Evolutionary conservation across 345 rosid species (phyloP).

Genomic region (Eucalyptus coolabah): DNA sequence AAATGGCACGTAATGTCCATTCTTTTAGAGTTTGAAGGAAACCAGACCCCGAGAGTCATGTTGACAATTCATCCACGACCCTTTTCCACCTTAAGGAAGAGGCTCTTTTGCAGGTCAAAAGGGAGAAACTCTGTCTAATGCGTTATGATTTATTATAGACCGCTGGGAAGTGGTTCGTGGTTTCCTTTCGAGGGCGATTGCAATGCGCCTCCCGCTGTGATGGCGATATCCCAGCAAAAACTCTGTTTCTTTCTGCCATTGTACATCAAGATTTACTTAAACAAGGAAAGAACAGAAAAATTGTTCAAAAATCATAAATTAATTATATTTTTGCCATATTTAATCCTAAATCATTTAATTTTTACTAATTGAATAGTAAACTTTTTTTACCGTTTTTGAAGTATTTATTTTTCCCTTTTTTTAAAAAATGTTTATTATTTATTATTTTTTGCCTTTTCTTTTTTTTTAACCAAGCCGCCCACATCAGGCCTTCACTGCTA

Average conservation of each 20-base stretch:
- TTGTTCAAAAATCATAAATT: no score
- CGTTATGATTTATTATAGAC: background rate
- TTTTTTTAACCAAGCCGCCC: no score
- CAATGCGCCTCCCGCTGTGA: background rate
- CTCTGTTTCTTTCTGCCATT: background rate
- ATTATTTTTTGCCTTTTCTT: accelerated
- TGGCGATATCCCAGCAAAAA: background rate
- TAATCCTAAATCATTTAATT: background rate
- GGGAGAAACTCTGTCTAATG: background rate
- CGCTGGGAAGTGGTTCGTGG: background rate
- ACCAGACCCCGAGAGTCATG: background rate
- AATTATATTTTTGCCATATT: accelerated
- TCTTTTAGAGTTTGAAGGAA: background rate
- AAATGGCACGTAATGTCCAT: background rate
- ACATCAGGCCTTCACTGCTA: accelerated
- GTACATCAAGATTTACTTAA: background rate
- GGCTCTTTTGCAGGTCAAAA: background rate
- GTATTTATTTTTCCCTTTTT: no score
- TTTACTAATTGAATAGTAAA: no score
- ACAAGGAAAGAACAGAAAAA: background rate
- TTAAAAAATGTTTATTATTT: no score
- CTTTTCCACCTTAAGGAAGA: background rate
- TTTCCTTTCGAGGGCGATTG: background rate
- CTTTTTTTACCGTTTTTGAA: no score
- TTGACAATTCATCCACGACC: accelerated